Evolutionary conservation across 208 protist genomes (phyloP).

Genomic region (Trypanosoma cruzi): DNA sequence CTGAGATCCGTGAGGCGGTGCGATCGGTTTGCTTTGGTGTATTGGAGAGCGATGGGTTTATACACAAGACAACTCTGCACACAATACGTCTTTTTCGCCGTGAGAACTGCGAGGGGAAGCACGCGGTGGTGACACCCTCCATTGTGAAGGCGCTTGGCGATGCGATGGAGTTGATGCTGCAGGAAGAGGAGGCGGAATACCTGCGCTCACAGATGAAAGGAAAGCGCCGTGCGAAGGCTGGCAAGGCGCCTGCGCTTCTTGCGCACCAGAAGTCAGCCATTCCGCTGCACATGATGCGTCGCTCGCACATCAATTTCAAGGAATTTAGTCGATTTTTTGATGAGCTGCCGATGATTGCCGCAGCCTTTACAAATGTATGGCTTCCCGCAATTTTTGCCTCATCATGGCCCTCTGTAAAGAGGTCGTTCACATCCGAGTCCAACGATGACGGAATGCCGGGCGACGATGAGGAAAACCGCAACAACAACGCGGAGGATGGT

Average conservation of each 20-base stretch:
- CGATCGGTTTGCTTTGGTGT: constrained; percentile 69
- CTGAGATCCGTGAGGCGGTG: constrained; percentile 48
- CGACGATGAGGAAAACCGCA: constrained; percentile 3
- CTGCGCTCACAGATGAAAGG: constrained; percentile 46
- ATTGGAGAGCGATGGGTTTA: constrained; percentile 69
- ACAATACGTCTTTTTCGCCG: constrained; percentile 34
- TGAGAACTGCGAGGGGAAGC: constrained; percentile 34
- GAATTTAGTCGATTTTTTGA: constrained; percentile 77
- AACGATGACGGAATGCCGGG: neutral
- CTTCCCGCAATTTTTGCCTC: constrained; percentile 32
- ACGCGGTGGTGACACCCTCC: constrained; percentile 39
- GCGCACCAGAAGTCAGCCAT: constrained; percentile 69
- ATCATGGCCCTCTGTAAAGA: constrained; percentile 21
- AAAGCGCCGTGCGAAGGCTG: constrained; percentile 29
- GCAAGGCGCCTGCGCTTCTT: constrained; percentile 34
- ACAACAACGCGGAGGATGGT: neutral
- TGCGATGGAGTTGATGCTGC: constrained; percentile 47
- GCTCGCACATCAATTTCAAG: constrained; percentile 61
- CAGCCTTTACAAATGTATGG: constrained; percentile 79
- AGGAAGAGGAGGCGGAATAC: constrained; percentile 70
- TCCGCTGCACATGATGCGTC: constrained; percentile 66
- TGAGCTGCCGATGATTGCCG: constrained; percentile 52
- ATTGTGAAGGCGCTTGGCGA: constrained; percentile 76
- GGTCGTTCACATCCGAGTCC: neutral
- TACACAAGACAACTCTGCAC: constrained; percentile 65